Percentiles rank a stretch among this genome's conserved stretches.
Evolutionary conservation across 345 rosid genomes (phyloP).

Genomic region (Adansonia digitata): DNA sequence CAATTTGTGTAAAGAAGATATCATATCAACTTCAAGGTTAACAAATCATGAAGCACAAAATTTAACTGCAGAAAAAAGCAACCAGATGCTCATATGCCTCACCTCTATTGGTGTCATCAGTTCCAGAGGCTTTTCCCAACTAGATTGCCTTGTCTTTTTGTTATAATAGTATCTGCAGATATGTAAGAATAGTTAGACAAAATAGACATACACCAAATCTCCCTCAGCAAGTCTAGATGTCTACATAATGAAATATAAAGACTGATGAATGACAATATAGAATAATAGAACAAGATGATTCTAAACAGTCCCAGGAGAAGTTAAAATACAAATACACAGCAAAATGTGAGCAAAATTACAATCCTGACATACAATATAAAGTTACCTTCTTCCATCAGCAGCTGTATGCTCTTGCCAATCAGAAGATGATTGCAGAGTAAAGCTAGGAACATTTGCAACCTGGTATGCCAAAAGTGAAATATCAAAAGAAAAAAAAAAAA

Average conservation of each 20-base stretch:
- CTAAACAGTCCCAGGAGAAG: neutral
- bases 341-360: neutral
- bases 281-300: neutral
- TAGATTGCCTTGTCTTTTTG: slow-evolving; percentile 87
- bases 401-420: slow-evolving; percentile 97
- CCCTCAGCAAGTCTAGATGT: neutral
- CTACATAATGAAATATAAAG: neutral
- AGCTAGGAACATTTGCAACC: slow-evolving; percentile 35
- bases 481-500: neutral
- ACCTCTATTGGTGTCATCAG: slow-evolving; percentile 98
- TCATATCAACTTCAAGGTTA: slow-evolving; percentile 7
- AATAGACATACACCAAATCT: neutral
- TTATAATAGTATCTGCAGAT: slow-evolving; percentile 83
- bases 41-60: neutral
- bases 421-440: slow-evolving; percentile 49
- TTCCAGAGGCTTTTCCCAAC: slow-evolving; percentile 97
- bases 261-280: neutral
- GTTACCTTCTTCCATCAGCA: slow-evolving; percentile 82
- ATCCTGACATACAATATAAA: slow-evolving; percentile 11
- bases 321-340: neutral
- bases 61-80: slow-evolving; percentile 7
- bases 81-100: slow-evolving; percentile 21
- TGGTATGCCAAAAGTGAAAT: slow-evolving; percentile 17
- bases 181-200: slow-evolving; percentile 5
- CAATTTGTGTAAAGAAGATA: slow-evolving; percentile 8